Percentiles rank a stretch among this genome's conserved stretches.
phyloP scores from a whole-genome alignment of 1,139 yeast species.

The Pichia sp. region DNA sequence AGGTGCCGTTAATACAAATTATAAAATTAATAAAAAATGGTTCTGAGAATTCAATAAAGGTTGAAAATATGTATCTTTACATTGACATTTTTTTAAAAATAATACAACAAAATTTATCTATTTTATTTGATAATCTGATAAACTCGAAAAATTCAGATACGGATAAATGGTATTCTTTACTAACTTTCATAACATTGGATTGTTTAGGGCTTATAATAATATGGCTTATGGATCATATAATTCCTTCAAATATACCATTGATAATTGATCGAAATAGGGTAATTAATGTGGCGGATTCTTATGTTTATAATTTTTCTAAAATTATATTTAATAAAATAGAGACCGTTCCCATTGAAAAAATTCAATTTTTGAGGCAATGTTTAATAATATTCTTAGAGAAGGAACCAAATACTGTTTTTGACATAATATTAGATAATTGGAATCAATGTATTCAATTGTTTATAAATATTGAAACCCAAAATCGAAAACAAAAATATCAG shows the following conservation, averaged over 20 bases:
- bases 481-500: constrained; percentile 1
- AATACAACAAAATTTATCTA: neutral
- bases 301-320: neutral
- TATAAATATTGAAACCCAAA: neutral
- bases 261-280: neutral
- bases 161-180: constrained; percentile 4
- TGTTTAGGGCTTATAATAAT: constrained; percentile 1
- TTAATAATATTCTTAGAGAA: constrained; percentile 1
- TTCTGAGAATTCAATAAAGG: neutral
- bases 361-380: neutral
- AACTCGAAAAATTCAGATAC: neutral
- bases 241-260: neutral
- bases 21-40: constrained; percentile 1
- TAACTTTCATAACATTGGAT: constrained; percentile 6
- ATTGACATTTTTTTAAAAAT: constrained; percentile 5
- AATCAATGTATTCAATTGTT: neutral
- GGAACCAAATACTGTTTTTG: constrained; percentile 1
- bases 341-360: neutral
- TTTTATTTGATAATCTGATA: neutral
- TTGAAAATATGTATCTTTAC: neutral
- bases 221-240: constrained; percentile 7
- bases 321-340: neutral
- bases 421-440: constrained; percentile 8
- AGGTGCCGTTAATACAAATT: constrained; percentile 7
- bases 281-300: neutral